These are phyloP conservation scores for Salix exigua DNA, from an alignment of 345 rosid species.

Conservation along the genomic window DNA sequence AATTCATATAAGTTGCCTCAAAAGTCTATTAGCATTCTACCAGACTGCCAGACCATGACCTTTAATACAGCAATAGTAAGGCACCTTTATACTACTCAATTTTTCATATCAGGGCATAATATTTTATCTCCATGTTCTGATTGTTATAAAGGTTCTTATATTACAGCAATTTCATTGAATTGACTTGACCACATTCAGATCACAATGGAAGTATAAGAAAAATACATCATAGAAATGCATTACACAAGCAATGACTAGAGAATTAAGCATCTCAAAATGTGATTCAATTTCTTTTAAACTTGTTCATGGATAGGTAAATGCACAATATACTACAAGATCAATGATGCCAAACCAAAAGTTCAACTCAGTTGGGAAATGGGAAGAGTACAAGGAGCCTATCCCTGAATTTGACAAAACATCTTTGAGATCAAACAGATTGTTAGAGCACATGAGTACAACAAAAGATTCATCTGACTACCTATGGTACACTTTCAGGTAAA, in stretches of 20 bases:
- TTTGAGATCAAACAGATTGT: constrained; percentile 43
- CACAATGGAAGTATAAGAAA: neutral
- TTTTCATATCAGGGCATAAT: neutral
- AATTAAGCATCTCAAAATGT: neutral
- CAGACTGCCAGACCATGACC: constrained; percentile 61
- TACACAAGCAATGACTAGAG: neutral
- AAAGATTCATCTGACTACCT: constrained; percentile 74
- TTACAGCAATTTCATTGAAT: neutral
- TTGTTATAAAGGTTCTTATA: neutral
- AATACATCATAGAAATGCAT: neutral
- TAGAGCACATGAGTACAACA: constrained; percentile 66
- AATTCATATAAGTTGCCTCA: constrained; percentile 47
- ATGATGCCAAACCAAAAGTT: constrained; percentile 33
- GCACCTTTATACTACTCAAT: neutral
- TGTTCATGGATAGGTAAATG: constrained; percentile 41
- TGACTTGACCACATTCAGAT: neutral
- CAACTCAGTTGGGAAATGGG: constrained; percentile 45
- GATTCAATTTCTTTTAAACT: neutral
- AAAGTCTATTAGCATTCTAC: constrained; percentile 64
- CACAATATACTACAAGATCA: constrained; percentile 47
- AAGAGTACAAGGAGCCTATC: constrained; percentile 48
- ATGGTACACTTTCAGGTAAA: constrained; percentile 68
- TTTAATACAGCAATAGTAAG: constrained; percentile 70
- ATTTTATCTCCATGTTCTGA: neutral
- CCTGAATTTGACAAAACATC: constrained; percentile 42